Evolutionary conservation across 805 yeast genomes (phyloP).

Genomic region (Ogataea siamensis): DNA sequence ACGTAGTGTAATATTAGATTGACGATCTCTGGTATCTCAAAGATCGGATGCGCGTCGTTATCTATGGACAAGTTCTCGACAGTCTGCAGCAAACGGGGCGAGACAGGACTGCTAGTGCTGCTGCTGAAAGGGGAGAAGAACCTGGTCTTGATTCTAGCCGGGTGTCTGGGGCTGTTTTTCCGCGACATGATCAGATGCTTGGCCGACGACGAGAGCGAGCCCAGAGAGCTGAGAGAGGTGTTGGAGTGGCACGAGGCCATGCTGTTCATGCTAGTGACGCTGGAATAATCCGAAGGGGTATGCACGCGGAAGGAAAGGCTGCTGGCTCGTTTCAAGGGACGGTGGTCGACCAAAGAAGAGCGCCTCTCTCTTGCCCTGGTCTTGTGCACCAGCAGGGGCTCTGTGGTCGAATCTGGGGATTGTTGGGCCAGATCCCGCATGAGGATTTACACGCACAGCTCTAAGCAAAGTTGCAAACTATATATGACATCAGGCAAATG

Average conservation of each 20-base stretch:
- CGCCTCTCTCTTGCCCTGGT: slow-evolving; percentile 13
- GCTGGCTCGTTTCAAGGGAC: slow-evolving; percentile 32
- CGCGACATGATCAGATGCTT: slow-evolving; percentile 17
- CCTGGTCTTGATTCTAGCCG: slow-evolving; percentile 13
- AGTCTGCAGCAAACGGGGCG: slow-evolving; percentile 6
- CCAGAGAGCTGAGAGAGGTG: slow-evolving; percentile 14
- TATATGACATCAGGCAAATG: slow-evolving; percentile 8
- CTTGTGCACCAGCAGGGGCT: slow-evolving; percentile 4
- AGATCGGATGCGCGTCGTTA: slow-evolving; percentile 40
- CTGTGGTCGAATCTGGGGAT: slow-evolving; percentile 9
- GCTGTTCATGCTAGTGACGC: background rate
- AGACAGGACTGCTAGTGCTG: slow-evolving; percentile 25
- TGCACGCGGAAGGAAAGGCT: slow-evolving; percentile 26
- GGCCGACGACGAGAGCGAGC: slow-evolving; percentile 19
- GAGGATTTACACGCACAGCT: slow-evolving; percentile 4
- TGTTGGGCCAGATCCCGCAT: slow-evolving; percentile 8
- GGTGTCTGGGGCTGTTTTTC: slow-evolving; percentile 11
- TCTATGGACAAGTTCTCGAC: slow-evolving; percentile 9
- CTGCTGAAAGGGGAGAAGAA: slow-evolving; percentile 28
- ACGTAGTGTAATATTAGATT: slow-evolving; percentile 56
- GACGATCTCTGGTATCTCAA: slow-evolving; percentile 76
- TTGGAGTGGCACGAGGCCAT: slow-evolving; percentile 3
- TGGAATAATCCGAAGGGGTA: slow-evolving; percentile 13
- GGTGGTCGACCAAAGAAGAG: slow-evolving; percentile 15
- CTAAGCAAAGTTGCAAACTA: slow-evolving; percentile 3